phyloP scores from a whole-genome alignment of 495 filamentous ascomycete genomes.

The Xylaria flabelliformis region DNA sequence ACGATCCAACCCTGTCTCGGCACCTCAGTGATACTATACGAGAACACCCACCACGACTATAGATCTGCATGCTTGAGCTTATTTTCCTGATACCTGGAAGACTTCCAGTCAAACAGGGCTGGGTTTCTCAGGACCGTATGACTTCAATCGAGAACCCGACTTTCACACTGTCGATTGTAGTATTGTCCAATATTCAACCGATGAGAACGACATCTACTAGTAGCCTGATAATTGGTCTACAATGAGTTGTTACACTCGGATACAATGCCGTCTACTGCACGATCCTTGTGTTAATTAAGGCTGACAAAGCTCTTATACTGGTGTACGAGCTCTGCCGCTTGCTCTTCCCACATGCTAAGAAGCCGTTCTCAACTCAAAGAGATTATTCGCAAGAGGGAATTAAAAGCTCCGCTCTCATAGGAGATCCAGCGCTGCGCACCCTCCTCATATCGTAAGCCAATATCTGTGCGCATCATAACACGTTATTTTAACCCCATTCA shows the following conservation, averaged over 20 bases:
- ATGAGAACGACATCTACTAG: background rate
- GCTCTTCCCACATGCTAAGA: background rate
- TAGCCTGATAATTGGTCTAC: background rate
- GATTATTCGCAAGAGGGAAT: background rate
- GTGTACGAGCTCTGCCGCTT: background rate
- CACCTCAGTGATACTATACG: constrained; percentile 36
- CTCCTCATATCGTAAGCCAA: background rate
- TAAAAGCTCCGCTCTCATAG: background rate
- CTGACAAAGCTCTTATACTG: background rate
- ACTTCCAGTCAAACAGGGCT: background rate
- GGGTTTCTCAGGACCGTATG: background rate
- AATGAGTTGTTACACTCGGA: background rate
- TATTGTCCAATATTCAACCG: background rate
- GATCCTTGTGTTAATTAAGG: background rate
- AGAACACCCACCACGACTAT: constrained; percentile 39
- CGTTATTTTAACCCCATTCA: background rate
- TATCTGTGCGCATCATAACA: background rate
- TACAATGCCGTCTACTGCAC: background rate
- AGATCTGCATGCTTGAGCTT: background rate
- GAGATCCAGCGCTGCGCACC: background rate
- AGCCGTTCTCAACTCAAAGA: background rate
- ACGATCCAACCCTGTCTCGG: constrained; percentile 27
- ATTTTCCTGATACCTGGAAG: background rate
- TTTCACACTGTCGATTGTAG: background rate
- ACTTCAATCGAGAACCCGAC: background rate